A percentile compares a stretch with the other conserved stretches of the same genome.
Conservation (phyloP, 352 stramenopile species). For the Saprolegnia diclina region DNA sequence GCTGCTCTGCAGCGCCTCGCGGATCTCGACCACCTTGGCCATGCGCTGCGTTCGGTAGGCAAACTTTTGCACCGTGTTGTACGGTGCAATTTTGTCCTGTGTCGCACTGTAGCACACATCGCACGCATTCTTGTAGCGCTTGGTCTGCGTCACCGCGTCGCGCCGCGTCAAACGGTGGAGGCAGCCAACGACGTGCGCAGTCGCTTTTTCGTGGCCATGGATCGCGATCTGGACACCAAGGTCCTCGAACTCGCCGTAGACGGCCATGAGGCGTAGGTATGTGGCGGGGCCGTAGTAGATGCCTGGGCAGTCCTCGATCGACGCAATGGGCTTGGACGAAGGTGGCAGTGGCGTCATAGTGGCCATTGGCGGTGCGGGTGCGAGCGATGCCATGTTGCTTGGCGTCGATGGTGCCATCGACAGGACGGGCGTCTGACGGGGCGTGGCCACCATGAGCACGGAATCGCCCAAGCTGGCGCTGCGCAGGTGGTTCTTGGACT, state of each 20-base stretch:
- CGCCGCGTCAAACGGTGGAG: not conserved
- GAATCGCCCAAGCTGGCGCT: not conserved
- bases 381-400: no score
- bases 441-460: not conserved
- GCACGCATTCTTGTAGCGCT: constrained; percentile 3
- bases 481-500: constrained; percentile 1
- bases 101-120: constrained; percentile 2
- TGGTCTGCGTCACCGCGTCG: not conserved
- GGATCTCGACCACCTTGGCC: constrained; percentile 11
- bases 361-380: no score
- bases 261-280: constrained; percentile 1
- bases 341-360: not conserved
- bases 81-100: constrained; percentile 1
- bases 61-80: constrained; percentile 13
- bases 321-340: not conserved
- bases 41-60: constrained; percentile 1
- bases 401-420: not conserved
- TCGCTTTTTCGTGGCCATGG: not conserved
- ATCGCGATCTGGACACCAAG: not conserved
- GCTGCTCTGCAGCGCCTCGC: not conserved
- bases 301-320: constrained; percentile 1
- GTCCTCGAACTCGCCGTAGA: constrained; percentile 9
- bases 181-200: not conserved
- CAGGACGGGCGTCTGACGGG: not conserved
- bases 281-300: not conserved